Base-by-base conservation (phyloP, 768 basidiomycete genomes). In the Tricholoma bakamatsutake region DNA sequence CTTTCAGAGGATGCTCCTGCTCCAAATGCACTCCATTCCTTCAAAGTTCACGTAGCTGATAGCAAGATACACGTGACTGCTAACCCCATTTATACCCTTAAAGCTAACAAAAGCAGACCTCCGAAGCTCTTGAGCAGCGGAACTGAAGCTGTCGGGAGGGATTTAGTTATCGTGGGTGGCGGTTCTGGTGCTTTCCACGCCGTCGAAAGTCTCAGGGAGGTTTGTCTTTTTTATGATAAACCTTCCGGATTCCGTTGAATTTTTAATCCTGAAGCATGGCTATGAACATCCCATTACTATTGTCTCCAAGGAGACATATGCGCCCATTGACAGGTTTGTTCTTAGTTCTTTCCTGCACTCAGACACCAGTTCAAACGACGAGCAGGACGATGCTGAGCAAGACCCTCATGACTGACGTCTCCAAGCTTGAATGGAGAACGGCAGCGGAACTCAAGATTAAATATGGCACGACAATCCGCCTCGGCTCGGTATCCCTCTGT, bases 301-400 rank as follows among this genome's bases (percentile, higher is more conserved):
- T 52, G 69, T 95, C 24, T 82, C 87, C n/a, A 84, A 85, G 63
- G 94, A 97, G 71, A 70, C 75, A 1, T 75, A 93, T 67, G 76
- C 85, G 9, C 93, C 94, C 1, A 88, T 95, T 58, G 94, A 97
- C 71, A 80, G 93, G 90, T 33, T 30, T 51, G 39, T 53, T 10
- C 50, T 21, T 40, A 24, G 12, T 33, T n/a, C 24, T 40, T 40
- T 52, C 33, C 17, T 56, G 12, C 31, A 57, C 43, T 43, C 53
- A 56, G 47, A 39, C 49, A 17, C 18, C 50, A 50, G 46, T 48
- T 48, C 17, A n/a, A 24, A 17, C 28, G n/a, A 60, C 53, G 12
- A 31, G 31, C 59, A 90, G 91, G 57, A 94, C 94, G 42, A 95
- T 90, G 71, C 76, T 96, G 53, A 92, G 90, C 71, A 96, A 97